A percentile compares a stretch with the other conserved stretches of the same genome.
These are phyloP conservation scores for Trichoderma asperelloides DNA, from an alignment of 495 filamentous ascomycete genomes.

Conservation along the genomic window DNA sequence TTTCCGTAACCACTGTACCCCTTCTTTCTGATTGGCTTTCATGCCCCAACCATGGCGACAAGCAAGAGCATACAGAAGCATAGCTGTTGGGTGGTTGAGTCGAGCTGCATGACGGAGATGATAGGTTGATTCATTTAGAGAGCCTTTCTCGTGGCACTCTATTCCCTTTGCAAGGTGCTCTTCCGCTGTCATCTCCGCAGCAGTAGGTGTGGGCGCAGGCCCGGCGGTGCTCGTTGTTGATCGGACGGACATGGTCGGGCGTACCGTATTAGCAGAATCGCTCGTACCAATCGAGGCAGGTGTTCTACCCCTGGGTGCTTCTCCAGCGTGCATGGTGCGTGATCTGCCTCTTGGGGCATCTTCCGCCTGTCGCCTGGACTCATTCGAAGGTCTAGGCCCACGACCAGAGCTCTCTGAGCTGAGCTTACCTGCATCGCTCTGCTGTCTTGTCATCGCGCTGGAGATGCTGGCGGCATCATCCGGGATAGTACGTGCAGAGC, in stretches of 20 bases:
- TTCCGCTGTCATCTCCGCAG: slow-evolving; percentile 60
- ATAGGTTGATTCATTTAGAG: slow-evolving; percentile 85
- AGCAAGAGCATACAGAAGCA: slow-evolving; percentile 91
- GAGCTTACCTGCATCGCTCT: slow-evolving; percentile 26
- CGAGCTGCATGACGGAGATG: slow-evolving; percentile 86
- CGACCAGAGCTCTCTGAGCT: slow-evolving; percentile 29
- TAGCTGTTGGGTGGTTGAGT: slow-evolving; percentile 77
- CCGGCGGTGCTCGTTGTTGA: slow-evolving; percentile 17
- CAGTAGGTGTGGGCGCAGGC: slow-evolving; percentile 23
- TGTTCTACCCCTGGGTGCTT: slow-evolving; percentile 22
- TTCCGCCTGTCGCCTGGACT: slow-evolving; percentile 28
- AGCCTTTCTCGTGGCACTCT: slow-evolving; percentile 75
- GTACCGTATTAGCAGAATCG: slow-evolving; percentile 57
- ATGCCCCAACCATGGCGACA: slow-evolving; percentile 99
- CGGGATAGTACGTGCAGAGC: slow-evolving; percentile 31
- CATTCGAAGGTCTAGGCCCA: slow-evolving; percentile 38
- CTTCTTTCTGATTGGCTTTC: slow-evolving; percentile 80
- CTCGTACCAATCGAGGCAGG: slow-evolving; percentile 46
- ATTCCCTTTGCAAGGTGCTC: slow-evolving; percentile 85
- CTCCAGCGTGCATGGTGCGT: slow-evolving; percentile 25
- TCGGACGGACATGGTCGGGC: slow-evolving; percentile 46
- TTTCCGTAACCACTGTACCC: slow-evolving; percentile 77
- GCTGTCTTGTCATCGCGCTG: slow-evolving; percentile 31
- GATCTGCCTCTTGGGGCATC: slow-evolving; percentile 31
- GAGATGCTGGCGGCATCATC: slow-evolving; percentile 26